Evolutionary conservation across 225 moss, liverwort and hornwort species (phyloP), one percentile per base, ranked within the genome.

Genomic region (Climacium dendroides): DNA sequence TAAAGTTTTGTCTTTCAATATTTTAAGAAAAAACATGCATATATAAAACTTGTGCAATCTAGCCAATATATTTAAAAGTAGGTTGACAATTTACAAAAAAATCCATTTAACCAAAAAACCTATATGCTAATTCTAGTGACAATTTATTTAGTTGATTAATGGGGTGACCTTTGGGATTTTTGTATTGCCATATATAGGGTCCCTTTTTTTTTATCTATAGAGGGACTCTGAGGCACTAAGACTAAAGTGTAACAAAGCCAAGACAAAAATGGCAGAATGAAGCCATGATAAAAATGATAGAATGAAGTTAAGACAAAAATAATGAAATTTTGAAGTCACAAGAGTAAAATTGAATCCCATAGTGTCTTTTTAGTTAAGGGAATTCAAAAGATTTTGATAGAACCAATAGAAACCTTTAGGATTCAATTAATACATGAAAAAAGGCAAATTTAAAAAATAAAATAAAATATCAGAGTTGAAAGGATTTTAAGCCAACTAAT

Each of bases 121-220:
- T 28, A 45, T 29, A 10, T 0, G 1, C 5, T 32, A 19, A 48
- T 74, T 74, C 19, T 0, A 32, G 0, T 11, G 2, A 73, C 30
- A 47, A 47, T 0, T 37, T 0, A 0, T 13, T 37, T 19, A 47
- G 71, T 0, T 0, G 0, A 30, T 30, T 73, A 0, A 29, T 17
- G 3, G 2, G 13, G 2, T 30, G 30, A 18, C 11, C 29, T 73
- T 73, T 47, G 3, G 18, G 4, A 10, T 18, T 47, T 15, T 18
- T 18, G 2, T 10, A 30, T 11, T 30, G 30, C 19, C 6, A 74
- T 11, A 19, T 19, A 74, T 11, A 30, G 1, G 19, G 1, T 11
- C 2, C 0, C 11, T 0, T 47, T 48, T 0, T 47, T 48, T 73
- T 2, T 10, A 0, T 4, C 30, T 0, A 6, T 73, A 11, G 30